These are phyloP conservation scores for Talaromyces sp. DNA, from an alignment of 2,329 filamentous ascomycete genomes.

Conservation along the genomic window DNA sequence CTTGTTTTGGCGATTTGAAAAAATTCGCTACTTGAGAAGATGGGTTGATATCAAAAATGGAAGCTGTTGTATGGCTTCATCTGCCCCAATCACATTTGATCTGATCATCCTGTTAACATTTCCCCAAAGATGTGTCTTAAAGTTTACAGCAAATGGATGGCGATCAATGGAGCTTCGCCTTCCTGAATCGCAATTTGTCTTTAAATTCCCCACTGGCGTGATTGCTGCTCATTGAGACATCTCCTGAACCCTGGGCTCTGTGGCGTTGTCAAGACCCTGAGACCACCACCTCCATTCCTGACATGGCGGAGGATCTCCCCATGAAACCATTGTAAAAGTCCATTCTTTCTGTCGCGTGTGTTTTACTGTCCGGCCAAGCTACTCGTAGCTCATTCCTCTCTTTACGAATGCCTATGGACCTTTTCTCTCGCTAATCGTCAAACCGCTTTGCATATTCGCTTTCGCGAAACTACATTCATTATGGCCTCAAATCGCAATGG, in stretches of 20 bases:
- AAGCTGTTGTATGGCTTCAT: no score
- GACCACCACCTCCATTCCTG: neutral
- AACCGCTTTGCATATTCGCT: no score
- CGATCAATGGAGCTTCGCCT: slow-evolving; percentile 1
- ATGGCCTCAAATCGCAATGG: slow-evolving; percentile 29
- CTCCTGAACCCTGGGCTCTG: neutral
- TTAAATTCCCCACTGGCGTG: slow-evolving; percentile 4
- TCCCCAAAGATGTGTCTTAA: neutral
- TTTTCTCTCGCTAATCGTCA: neutral
- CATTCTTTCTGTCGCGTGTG: neutral
- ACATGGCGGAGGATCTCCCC: neutral
- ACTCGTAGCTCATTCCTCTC: neutral
- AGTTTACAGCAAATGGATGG: neutral
- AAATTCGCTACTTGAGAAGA: no score
- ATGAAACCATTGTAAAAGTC: neutral
- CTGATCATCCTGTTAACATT: neutral
- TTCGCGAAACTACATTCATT: slow-evolving; percentile 10
- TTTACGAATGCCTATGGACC: neutral
- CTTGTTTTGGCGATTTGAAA: no score
- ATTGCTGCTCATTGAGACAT: neutral
- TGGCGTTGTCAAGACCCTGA: neutral
- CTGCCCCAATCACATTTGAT: neutral
- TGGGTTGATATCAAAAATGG: no score
- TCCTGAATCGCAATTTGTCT: neutral
- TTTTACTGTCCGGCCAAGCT: neutral